A percentile compares a stretch with the other conserved stretches of the same genome.
These are phyloP conservation scores for Scheffersomyces amazonensis DNA, from an alignment of 805 yeast genomes.

Conservation along the genomic window DNA sequence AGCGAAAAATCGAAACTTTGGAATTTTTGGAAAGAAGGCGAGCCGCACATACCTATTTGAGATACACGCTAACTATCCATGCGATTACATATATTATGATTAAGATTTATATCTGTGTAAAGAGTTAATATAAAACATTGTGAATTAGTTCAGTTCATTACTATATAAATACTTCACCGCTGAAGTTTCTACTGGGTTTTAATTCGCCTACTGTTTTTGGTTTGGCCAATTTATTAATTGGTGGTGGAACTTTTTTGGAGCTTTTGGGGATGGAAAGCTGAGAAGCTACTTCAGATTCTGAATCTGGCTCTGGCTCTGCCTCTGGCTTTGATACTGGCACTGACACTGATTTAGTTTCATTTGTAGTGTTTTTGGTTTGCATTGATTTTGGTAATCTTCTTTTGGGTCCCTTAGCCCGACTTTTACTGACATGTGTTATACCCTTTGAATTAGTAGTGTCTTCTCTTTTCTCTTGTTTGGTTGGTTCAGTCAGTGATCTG, in stretches of 20 bases:
- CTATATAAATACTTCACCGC: slow-evolving; percentile 31
- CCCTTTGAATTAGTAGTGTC: slow-evolving; percentile 13
- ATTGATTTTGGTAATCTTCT: slow-evolving; percentile 40
- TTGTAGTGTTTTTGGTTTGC: not conserved
- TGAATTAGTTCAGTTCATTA: not conserved
- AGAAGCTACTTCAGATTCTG: too few relatives aligned
- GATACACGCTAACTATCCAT: too few relatives aligned
- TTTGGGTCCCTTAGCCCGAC: slow-evolving; percentile 51
- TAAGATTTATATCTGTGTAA: too few relatives aligned
- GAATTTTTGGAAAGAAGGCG: not conserved
- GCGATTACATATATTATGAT: too few relatives aligned
- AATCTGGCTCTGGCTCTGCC: not conserved
- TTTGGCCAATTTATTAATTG: slow-evolving; percentile 18
- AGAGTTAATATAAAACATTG: too few relatives aligned
- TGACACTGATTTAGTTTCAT: not conserved
- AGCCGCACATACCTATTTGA: not conserved
- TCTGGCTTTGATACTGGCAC: not conserved
- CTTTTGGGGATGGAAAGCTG: not conserved
- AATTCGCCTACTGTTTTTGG: slow-evolving; percentile 17
- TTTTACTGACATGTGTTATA: slow-evolving; percentile 44
- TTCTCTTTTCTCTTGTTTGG: slow-evolving; percentile 11
- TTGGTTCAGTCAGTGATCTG: slow-evolving; percentile 12
- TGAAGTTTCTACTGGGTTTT: slow-evolving; percentile 22
- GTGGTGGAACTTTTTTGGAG: slow-evolving; percentile 14
- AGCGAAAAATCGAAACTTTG: not conserved